Conservation (phyloP, 441 rosid species). For the Erysimum cheiri region DNA sequence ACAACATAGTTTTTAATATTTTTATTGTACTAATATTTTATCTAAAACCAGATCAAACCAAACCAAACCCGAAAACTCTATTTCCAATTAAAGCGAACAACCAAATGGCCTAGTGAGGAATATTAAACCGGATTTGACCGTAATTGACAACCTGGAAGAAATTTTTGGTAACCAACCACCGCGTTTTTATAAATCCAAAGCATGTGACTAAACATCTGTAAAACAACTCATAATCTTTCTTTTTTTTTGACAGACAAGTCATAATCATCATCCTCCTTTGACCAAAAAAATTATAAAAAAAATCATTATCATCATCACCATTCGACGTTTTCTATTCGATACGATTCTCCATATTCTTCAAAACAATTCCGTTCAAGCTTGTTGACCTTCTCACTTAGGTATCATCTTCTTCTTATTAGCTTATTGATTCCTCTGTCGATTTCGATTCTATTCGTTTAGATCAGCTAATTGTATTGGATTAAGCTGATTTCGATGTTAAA, state of each 20-base stretch:
- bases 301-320: neutral
- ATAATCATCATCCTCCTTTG: neutral
- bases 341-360: constrained; percentile 29
- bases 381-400: constrained; percentile 32
- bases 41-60: too few species aligned
- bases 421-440: neutral
- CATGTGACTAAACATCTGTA: constrained; percentile 9
- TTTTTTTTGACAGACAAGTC: too few species aligned
- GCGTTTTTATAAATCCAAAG: constrained; percentile 18
- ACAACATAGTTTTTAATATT: too few species aligned
- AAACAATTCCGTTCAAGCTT: neutral
- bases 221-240: neutral
- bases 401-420: constrained; percentile 14
- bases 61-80: too few species aligned
- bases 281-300: too few species aligned
- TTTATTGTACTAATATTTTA: too few species aligned
- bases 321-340: constrained; percentile 9
- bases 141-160: constrained; percentile 6
- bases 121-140: constrained; percentile 6
- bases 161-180: constrained; percentile 33
- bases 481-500: neutral
- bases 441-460: constrained; percentile 4
- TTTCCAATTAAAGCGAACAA: neutral
- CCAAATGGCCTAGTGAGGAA: neutral
- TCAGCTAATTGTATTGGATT: neutral